A percentile compares a stretch with the other conserved stretches of the same genome.
These are phyloP conservation scores for Fistulina hepatica DNA, from an alignment of 1,284 basidiomycete species.

Conservation along the genomic window DNA sequence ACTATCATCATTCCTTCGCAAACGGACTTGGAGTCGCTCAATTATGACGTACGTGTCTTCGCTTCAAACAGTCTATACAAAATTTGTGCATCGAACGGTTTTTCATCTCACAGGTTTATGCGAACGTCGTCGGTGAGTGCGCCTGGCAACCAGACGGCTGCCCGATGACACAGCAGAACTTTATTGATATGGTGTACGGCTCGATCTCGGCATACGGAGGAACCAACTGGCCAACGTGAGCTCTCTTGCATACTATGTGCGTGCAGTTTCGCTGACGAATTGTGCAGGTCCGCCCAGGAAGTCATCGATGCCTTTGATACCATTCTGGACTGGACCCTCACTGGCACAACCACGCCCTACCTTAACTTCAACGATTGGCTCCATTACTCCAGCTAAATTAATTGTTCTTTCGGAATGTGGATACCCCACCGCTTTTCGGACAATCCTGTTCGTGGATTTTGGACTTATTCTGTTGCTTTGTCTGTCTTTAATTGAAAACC, in stretches of 20 bases:
- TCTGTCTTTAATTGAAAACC: no score
- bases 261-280: no score
- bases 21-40: no score
- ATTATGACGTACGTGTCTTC: slow-evolving; percentile 6
- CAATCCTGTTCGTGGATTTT: no score
- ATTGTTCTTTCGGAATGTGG: no score
- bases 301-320: no score
- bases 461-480: no score
- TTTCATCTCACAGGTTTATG: slow-evolving; percentile 11
- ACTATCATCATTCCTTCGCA: no score
- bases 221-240: slow-evolving; percentile 12
- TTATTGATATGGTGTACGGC: slow-evolving; percentile 16
- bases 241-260: no score
- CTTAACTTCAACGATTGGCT: slow-evolving; percentile 19
- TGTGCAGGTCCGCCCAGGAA: no score
- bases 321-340: slow-evolving; percentile 15
- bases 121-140: slow-evolving; percentile 15
- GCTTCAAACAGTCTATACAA: not conserved
- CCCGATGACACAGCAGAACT: slow-evolving; percentile 19
- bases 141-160: slow-evolving; percentile 13
- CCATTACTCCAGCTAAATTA: no score
- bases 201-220: slow-evolving; percentile 8
- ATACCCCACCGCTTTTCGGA: no score
- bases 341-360: slow-evolving; percentile 16
- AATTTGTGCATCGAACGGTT: not conserved